A percentile compares a stretch with the other conserved stretches of the same genome.
These are phyloP conservation scores for Aspergillus sergii DNA, from an alignment of 2,329 filamentous ascomycete species.

Conservation along the genomic window DNA sequence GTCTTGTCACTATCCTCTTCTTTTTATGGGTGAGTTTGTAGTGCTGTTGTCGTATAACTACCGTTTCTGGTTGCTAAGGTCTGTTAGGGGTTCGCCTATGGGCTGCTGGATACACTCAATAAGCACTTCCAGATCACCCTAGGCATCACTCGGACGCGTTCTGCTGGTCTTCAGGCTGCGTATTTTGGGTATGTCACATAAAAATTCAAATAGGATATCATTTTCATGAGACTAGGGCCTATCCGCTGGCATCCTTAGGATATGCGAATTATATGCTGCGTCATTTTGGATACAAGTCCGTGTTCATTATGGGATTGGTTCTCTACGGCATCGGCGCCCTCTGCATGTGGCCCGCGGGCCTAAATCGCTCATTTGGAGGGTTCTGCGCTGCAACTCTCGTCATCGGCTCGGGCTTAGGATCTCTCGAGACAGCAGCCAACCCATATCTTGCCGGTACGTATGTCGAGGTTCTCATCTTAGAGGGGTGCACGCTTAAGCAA, in stretches of 20 bases:
- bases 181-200: conserved; percentile 60
- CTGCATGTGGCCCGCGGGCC: conserved; percentile 81
- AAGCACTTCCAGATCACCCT: conserved; percentile 62
- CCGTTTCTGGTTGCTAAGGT: neutral
- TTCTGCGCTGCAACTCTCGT: conserved; percentile 74
- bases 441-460: conserved; percentile 67
- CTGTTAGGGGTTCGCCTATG: conserved; percentile 50
- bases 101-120: conserved; percentile 54
- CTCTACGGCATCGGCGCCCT: conserved; percentile 74
- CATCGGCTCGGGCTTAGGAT: conserved; percentile 72
- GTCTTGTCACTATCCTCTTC: conserved; percentile 52
- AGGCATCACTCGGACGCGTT: conserved; percentile 57
- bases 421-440: conserved; percentile 77
- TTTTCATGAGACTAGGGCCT: conserved; percentile 43
- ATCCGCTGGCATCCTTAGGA: conserved; percentile 56
- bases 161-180: conserved; percentile 64
- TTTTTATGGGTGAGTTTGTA: conserved; percentile 52
- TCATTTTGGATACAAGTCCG: conserved; percentile 75
- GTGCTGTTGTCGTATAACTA: neutral
- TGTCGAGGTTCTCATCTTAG: conserved; percentile 1
- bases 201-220: neutral
- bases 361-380: conserved; percentile 71
- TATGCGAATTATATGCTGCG: conserved; percentile 65
- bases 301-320: conserved; percentile 73
- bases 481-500: neutral